These are phyloP conservation scores for Cladosporium sp. DNA, from an alignment of 2,329 filamentous ascomycete genomes.

Conservation along the genomic window DNA sequence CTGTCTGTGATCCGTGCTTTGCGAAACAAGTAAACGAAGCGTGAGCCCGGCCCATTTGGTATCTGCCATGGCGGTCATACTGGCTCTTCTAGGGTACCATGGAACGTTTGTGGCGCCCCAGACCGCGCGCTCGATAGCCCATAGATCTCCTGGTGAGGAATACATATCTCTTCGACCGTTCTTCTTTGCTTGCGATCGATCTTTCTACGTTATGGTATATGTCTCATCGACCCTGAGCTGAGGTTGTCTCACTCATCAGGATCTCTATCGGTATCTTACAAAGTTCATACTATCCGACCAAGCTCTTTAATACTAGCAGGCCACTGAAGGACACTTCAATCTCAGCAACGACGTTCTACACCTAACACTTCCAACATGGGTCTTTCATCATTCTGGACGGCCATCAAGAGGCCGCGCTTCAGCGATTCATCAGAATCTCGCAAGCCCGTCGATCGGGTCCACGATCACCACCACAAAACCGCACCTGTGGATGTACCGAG, in stretches of 20 bases:
- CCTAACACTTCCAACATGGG: background rate
- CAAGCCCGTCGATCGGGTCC: constrained; percentile 1
- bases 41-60: constrained; percentile 4
- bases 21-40: background rate
- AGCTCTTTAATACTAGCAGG: background rate
- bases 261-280: background rate
- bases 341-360: background rate
- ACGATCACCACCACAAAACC: background rate
- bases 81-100: constrained; percentile 4
- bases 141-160: background rate
- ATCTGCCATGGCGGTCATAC: constrained; percentile 6
- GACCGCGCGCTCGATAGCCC: constrained; percentile 6
- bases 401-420: constrained; percentile 11
- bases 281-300: background rate
- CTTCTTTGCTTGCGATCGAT: background rate
- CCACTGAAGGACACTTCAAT: background rate
- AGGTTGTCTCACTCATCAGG: background rate
- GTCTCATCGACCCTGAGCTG: background rate
- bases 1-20: background rate
- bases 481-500: background rate
- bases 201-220: background rate
- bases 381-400: constrained; percentile 16
- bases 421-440: constrained; percentile 14
- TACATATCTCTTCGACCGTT: constrained; percentile 5
- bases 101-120: background rate